These are phyloP conservation scores for Chrysosporium queenslandicum DNA, from an alignment of 2,329 filamentous ascomycete species.

Conservation along the genomic window DNA sequence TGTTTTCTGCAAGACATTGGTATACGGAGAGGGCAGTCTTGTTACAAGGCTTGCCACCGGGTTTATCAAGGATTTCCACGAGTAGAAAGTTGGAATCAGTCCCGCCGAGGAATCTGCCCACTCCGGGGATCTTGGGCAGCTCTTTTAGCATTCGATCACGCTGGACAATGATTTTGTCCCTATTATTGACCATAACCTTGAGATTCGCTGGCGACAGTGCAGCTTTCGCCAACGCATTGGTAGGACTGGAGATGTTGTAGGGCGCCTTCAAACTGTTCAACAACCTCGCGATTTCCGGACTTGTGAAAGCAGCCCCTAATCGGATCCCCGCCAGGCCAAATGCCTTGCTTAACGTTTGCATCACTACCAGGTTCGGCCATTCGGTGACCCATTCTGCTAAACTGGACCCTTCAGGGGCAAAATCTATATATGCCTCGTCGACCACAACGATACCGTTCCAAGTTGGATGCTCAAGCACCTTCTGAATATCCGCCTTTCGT, in stretches of 20 bases:
- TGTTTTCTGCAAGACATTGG: slow-evolving; percentile 69
- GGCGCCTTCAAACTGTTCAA: slow-evolving; percentile 92
- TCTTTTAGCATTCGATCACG: slow-evolving; percentile 64
- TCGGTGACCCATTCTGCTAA: slow-evolving; percentile 85
- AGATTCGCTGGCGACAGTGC: slow-evolving; percentile 61
- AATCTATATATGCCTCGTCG: slow-evolving; percentile 96
- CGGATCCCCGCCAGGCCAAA: slow-evolving; percentile 93
- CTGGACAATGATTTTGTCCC: slow-evolving; percentile 61
- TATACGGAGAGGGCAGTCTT: slow-evolving; percentile 68
- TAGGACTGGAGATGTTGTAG: slow-evolving; percentile 88
- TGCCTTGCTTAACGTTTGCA: slow-evolving; percentile 97
- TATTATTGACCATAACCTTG: slow-evolving; percentile 60
- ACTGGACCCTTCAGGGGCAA: slow-evolving; percentile 66
- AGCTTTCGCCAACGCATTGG: slow-evolving; percentile 65
- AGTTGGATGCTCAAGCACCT: slow-evolving; percentile 69
- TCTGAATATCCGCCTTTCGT: slow-evolving; percentile 60
- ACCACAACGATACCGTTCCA: slow-evolving; percentile 94
- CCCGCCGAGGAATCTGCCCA: slow-evolving; percentile 74
- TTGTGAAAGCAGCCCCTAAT: slow-evolving; percentile 74
- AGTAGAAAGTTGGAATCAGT: slow-evolving; percentile 78
- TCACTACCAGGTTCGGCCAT: slow-evolving; percentile 90
- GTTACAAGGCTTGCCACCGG: slow-evolving; percentile 66
- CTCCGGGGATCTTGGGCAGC: slow-evolving; percentile 62
- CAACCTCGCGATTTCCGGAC: slow-evolving; percentile 61
- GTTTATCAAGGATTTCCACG: slow-evolving; percentile 68